Conservation (phyloP, 352 stramenopile genomes). For the Saprolegnia parasitica region DNA sequence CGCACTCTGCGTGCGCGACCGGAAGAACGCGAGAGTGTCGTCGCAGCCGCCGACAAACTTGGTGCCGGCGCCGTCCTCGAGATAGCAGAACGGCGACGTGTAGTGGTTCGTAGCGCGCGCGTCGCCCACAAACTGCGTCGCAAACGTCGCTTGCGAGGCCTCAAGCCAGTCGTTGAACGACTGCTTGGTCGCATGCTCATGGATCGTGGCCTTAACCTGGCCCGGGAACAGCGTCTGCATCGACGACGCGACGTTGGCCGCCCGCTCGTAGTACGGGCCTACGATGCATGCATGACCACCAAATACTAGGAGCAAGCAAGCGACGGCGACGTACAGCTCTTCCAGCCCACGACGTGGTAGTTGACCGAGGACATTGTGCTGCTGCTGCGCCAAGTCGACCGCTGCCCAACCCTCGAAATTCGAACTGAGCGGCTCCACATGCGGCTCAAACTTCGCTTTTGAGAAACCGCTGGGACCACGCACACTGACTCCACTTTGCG, state of each 20-base stretch:
- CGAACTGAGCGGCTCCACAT: slow-evolving; percentile 17
- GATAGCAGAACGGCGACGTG: slow-evolving; percentile 74
- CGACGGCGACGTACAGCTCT: slow-evolving; percentile 40
- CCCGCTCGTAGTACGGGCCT: slow-evolving; percentile 55
- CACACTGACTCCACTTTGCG: neutral
- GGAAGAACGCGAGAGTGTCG: slow-evolving; percentile 57
- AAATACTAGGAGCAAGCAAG: neutral
- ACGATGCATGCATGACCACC: neutral
- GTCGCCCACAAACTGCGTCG: slow-evolving; percentile 36
- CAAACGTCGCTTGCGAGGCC: slow-evolving; percentile 38
- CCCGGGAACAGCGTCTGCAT: slow-evolving; percentile 68
- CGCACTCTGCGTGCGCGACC: slow-evolving; percentile 28
- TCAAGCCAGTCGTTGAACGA: slow-evolving; percentile 55
- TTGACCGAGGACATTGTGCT: slow-evolving; percentile 16
- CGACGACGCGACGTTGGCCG: slow-evolving; percentile 48
- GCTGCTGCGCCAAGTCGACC: neutral
- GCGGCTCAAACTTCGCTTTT: neutral
- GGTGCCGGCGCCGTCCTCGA: slow-evolving; percentile 36
- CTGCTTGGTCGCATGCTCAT: slow-evolving; percentile 57
- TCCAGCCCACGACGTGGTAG: slow-evolving; percentile 73
- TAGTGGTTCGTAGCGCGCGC: slow-evolving; percentile 46
- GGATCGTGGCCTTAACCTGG: slow-evolving; percentile 37
- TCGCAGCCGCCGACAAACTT: slow-evolving; percentile 67
- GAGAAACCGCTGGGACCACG: neutral
- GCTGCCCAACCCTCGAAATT: neutral